Evolutionary conservation across 441 rosid species (phyloP).

Genomic region (Metrosideros polymorpha): DNA sequence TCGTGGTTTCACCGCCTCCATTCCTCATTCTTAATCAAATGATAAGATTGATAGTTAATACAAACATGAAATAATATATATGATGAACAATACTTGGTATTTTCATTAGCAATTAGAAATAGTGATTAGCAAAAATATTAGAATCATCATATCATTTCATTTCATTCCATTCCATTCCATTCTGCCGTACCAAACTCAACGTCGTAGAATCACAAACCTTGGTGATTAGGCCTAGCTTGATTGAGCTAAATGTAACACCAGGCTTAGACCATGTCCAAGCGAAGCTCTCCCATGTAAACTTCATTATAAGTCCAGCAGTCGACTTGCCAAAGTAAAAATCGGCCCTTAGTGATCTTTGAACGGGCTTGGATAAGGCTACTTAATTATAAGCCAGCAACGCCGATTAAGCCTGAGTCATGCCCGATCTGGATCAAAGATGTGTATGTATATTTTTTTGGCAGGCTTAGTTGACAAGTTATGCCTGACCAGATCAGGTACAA

Average conservation of each 20-base stretch:
- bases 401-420: background rate
- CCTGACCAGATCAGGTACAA: background rate
- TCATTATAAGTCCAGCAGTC: background rate
- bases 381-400: background rate
- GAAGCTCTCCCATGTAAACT: background rate
- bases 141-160: background rate
- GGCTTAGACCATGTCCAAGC: background rate
- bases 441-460: background rate
- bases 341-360: background rate
- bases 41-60: background rate
- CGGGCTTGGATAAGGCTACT: background rate
- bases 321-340: background rate
- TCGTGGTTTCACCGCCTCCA: too few species aligned
- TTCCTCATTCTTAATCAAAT: background rate
- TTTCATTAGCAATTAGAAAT: background rate
- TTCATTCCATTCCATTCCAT: background rate
- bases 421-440: background rate
- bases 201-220: background rate
- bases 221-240: background rate
- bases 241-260: background rate
- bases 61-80: background rate
- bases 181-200: fast-evolving
- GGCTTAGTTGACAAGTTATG: background rate
- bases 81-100: background rate
- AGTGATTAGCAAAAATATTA: background rate